Base-by-base conservation (phyloP, 305 asterid genomes). In the Rubia balearica region DNA sequence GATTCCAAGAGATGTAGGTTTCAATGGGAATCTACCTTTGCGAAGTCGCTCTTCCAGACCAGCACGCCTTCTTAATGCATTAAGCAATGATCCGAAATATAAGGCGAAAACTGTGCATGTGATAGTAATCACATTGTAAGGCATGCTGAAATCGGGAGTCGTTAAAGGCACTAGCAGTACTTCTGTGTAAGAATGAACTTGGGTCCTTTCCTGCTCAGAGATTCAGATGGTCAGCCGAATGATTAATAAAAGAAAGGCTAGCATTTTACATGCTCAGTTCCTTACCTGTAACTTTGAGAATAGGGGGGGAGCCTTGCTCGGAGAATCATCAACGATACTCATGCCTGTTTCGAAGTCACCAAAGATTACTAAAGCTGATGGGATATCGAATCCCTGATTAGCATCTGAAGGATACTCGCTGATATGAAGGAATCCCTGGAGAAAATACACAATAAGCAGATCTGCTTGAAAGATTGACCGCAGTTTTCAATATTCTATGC, bases 81-180 rank as follows among this genome's bases (percentile, higher is more conserved):
- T 95, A 72, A 95, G 96, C 83, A 95, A 83, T 0, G 97, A 91
- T 73, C 98, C 96, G 73, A 95, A 95, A 79, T 95, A 91, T 57
- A 95, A 80, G 63, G 99, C 99, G 74, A 91, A 95, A 51, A 91
- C 89, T 1, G 97, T 91, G 89, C 99, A 91, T 10, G 98, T 90
- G 80, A 95, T 95, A 60, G 99, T 90, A 77, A 95, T 91, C 75
- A 95, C 99, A 73, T 91, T 95, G 88, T 91, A 91, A 70, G 97
- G 97, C 97, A 95, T 95, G 90, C 98, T 91, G 82, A 95, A 95
- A 88, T 91, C 99, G 65, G 99, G 99, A 72, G 99, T 91, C 27
- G 99, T 95, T 84, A 95, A 84, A 65, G 99, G 99, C 72, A 95
- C 98, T 62, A 95, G 96, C 21, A 95, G 78, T 60, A 91, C 96